Evolutionary conservation across 768 basidiomycete species (phyloP).

Genomic region (Pisolithus microcarpus): DNA sequence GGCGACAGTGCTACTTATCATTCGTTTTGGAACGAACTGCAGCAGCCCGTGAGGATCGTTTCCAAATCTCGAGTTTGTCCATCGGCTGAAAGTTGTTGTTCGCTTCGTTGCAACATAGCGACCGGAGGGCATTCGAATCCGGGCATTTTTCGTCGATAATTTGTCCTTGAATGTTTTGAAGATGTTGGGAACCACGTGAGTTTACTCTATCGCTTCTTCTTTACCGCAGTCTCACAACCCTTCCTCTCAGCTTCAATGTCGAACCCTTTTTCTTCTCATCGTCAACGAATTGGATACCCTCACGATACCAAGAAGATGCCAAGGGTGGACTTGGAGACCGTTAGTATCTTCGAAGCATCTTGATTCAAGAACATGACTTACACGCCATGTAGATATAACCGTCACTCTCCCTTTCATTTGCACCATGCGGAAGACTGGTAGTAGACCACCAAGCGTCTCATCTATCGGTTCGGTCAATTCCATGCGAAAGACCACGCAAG

Average conservation of each 20-base stretch:
- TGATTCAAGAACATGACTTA: background rate
- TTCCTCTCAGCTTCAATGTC: slow-evolving; percentile 28
- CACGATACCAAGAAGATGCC: slow-evolving; percentile 34
- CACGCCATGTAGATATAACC: slow-evolving; percentile 34
- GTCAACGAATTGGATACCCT: slow-evolving; percentile 36
- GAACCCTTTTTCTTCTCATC: slow-evolving; percentile 42
- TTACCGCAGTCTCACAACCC: background rate
- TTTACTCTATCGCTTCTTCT: background rate
- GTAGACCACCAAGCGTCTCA: slow-evolving; percentile 11
- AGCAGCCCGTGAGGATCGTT: slow-evolving; percentile 15
- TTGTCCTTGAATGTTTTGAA: slow-evolving; percentile 27
- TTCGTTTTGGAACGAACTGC: slow-evolving; percentile 25
- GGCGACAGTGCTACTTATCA: slow-evolving; percentile 7
- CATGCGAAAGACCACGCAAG: slow-evolving; percentile 1
- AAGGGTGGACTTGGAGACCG: slow-evolving; percentile 27
- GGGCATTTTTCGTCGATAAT: slow-evolving; percentile 32
- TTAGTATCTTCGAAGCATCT: slow-evolving; percentile 18
- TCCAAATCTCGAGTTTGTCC: background rate
- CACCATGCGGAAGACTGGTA: slow-evolving; percentile 28
- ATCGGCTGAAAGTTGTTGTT: background rate
- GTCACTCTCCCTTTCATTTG: slow-evolving; percentile 38
- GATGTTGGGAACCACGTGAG: slow-evolving; percentile 34
- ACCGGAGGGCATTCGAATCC: slow-evolving; percentile 20
- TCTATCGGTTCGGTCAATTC: background rate
- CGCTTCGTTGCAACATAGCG: slow-evolving; percentile 8